Evolutionary conservation across 495 filamentous ascomycete species (phyloP), one percentile per base, ranked within the genome.

Genomic region (Poronia punctata): DNA sequence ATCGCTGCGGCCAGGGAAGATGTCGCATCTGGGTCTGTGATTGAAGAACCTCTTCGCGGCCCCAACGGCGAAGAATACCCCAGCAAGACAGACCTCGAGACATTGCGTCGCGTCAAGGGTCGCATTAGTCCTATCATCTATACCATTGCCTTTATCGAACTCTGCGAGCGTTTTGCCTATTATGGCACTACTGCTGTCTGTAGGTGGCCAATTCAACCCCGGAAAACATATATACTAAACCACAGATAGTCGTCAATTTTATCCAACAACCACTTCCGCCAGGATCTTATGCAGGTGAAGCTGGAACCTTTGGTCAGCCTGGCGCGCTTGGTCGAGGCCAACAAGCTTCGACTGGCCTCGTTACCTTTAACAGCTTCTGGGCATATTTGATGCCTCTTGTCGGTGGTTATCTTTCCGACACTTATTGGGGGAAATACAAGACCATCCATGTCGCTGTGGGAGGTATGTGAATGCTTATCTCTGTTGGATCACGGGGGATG

Each of bases 161-260:
- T 86, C 41, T 83, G 76, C 63, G 84, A 89, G 66, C 79, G 84
- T 24, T 84, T 86, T 64, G 82, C 79, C 7, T 88, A 84, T 66
- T 87, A 87, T 55, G 84, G 84, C 38, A 83, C 80, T 10, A 83
- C 75, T 15, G 78, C 76, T 26, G 79, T 87, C 33, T 83, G 78
- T 82, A 67, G 46, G 52, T 49, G 27, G 35, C 5, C 20, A 10
- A 16, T 23, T 24, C 7, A 11, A 7, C 4, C 23, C 21, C 16
- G 10, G 35, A 11, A 6, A 4, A 41, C 8, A 43, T 38, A 9
- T 38, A 35, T 45, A 25, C 50, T 43, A 41, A 45, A 14, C 28
- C 34, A 25, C 40, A 8, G 7, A 18, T 19, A 68, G 65, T 65
- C 18, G 52, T 53, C 60, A 83, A 84, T 52, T 88, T 82, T 68